These are phyloP conservation scores for Betula pendula DNA, from an alignment of 306 rosid species.

Conservation along the genomic window DNA sequence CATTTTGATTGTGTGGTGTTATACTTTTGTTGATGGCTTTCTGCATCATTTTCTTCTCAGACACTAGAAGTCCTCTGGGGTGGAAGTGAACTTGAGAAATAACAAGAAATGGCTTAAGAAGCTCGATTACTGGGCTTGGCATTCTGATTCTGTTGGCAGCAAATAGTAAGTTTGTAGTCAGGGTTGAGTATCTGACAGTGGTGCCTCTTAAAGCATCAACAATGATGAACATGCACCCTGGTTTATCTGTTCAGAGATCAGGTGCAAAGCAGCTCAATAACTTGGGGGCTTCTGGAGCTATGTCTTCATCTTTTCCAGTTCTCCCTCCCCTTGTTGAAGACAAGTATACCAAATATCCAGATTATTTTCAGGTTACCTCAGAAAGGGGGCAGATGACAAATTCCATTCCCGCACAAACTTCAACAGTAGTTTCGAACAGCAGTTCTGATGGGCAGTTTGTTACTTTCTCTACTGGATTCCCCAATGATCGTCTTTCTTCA, in stretches of 20 bases:
- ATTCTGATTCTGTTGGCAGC: conserved; percentile 9
- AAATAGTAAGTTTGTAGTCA: background rate
- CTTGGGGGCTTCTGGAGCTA: conserved; percentile 32
- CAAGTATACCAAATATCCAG: conserved; percentile 44
- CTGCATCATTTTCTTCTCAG: conserved; percentile 21
- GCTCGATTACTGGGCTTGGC: too few relatives aligned
- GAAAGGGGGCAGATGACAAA: conserved; percentile 38
- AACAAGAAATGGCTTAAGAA: background rate
- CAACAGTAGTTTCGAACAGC: conserved; percentile 41
- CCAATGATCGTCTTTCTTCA: conserved; percentile 31
- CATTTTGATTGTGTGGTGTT: conserved; percentile 17
- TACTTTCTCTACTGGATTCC: conserved; percentile 46
- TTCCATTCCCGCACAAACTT: conserved; percentile 39
- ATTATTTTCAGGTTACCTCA: conserved; percentile 52
- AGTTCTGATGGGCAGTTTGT: conserved; percentile 42
- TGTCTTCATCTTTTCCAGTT: conserved; percentile 57
- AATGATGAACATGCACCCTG: conserved; percentile 18
- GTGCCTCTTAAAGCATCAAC: conserved; percentile 4
- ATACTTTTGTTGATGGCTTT: conserved; percentile 1
- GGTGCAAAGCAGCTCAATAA: conserved; percentile 27
- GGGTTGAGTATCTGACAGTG: conserved; percentile 15
- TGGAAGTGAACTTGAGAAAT: conserved; percentile 1
- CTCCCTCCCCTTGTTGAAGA: conserved; percentile 41
- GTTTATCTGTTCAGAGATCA: conserved; percentile 32
- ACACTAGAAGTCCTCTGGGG: conserved; percentile 1